Evolutionary conservation across 148 eudicot genomes (phyloP).

Genomic region (Cornus florida): DNA sequence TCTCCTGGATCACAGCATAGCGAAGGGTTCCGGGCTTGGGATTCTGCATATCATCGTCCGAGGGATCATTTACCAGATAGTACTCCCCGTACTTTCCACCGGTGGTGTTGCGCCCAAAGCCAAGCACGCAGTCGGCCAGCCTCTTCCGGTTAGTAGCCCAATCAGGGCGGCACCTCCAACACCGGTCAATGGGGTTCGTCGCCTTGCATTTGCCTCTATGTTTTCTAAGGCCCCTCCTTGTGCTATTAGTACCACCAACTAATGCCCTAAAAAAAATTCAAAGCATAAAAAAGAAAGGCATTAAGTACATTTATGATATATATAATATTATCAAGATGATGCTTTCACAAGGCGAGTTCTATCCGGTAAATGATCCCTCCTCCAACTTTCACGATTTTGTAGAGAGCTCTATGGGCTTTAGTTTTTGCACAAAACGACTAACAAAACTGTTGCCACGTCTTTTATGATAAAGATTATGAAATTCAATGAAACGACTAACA

Average conservation of each 20-base stretch:
- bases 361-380: too few relatives aligned
- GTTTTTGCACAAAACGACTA: too few relatives aligned
- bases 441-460: too few relatives aligned
- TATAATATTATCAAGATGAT: too few relatives aligned
- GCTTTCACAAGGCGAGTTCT: too few relatives aligned
- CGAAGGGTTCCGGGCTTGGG: slow-evolving; percentile 69
- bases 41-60: slow-evolving; percentile 42
- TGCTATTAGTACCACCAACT: slow-evolving; percentile 22
- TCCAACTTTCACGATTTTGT: too few relatives aligned
- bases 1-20: slow-evolving; percentile 51
- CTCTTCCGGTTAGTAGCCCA: slow-evolving; percentile 52
- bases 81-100: slow-evolving; percentile 62
- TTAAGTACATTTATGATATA: background rate
- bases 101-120: slow-evolving; percentile 56
- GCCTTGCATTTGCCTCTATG: slow-evolving; percentile 36
- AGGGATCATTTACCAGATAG: slow-evolving; percentile 52
- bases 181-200: slow-evolving; percentile 8
- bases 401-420: too few relatives aligned
- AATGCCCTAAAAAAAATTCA: slow-evolving; percentile 9
- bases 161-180: slow-evolving; percentile 65
- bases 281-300: background rate
- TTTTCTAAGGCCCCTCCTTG: slow-evolving; percentile 42
- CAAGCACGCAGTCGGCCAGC: slow-evolving; percentile 56
- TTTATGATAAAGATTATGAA: too few relatives aligned
- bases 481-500: too few relatives aligned